phyloP scores from a whole-genome alignment of 495 filamentous ascomycete genomes.

The Haplographium delicatum region DNA sequence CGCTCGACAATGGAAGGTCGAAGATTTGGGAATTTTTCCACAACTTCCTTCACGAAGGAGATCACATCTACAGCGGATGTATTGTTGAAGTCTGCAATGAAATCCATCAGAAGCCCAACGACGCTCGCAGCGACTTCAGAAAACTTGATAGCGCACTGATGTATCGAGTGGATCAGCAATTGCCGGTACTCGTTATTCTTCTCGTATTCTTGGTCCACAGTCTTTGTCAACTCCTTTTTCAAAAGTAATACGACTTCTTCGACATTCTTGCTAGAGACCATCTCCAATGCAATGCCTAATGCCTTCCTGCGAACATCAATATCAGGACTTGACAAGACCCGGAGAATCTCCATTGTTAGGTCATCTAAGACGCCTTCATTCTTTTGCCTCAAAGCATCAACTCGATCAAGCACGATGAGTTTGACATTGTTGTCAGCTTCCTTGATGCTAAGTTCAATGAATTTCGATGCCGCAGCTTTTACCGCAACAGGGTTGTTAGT shows the following conservation, averaged over 20 bases:
- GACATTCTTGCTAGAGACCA: conserved; percentile 98
- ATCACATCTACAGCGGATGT: conserved; percentile 96
- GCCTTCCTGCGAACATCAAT: conserved; percentile 95
- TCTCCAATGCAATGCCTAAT: conserved; percentile 85
- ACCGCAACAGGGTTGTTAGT: conserved; percentile 97
- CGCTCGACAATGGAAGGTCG: conserved; percentile 81
- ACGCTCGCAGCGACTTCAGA: conserved; percentile 96
- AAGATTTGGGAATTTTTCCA: conserved; percentile 93
- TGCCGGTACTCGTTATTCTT: conserved; percentile 98
- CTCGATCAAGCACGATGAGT: conserved; percentile 92
- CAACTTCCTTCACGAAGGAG: conserved; percentile 97
- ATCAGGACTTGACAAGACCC: conserved; percentile 93
- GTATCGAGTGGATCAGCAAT: conserved; percentile 92
- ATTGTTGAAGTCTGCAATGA: conserved; percentile 97
- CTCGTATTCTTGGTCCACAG: conserved; percentile 97
- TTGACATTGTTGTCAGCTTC: conserved; percentile 99
- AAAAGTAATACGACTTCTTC: conserved; percentile 94
- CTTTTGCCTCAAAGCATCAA: conserved; percentile 83
- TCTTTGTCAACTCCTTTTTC: conserved; percentile 97
- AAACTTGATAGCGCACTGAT: conserved; percentile 97
- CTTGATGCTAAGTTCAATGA: conserved; percentile 94
- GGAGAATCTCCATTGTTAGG: conserved; percentile 94
- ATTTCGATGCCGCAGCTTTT: conserved; percentile 92
- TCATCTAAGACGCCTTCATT: conserved; percentile 94
- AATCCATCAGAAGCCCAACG: conserved; percentile 97